Conservation (phyloP, 176 grass and related monocot genomes). For the Hsuehochloa calcarea region DNA sequence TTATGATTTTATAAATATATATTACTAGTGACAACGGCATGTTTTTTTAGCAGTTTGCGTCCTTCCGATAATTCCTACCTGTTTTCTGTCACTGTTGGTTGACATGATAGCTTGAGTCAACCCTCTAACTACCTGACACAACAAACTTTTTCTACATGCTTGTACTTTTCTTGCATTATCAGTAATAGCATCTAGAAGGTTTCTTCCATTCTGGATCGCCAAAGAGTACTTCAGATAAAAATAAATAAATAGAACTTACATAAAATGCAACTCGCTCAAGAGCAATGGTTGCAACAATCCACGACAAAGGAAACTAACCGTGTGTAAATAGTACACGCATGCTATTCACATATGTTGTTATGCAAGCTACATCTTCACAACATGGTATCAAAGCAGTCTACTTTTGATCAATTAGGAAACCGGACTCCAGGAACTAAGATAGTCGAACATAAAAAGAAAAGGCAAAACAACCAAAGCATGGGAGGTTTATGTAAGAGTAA, state of each 20-base stretch:
- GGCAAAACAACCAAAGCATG: constrained; percentile 13
- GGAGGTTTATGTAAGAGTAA: constrained; percentile 2
- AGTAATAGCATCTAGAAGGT: constrained; percentile 13
- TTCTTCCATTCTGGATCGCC: constrained; percentile 1
- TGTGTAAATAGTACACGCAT: too few species aligned
- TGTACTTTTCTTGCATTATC: constrained; percentile 5
- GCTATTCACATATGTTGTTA: neutral
- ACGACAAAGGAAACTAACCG: too few species aligned
- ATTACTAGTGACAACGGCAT: constrained; percentile 1
- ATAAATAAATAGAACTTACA: neutral
- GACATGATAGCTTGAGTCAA: constrained; percentile 49
- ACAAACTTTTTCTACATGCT: constrained; percentile 25
- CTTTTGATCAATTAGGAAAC: constrained; percentile 5
- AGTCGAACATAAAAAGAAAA: neutral
- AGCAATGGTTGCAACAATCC: too few species aligned
- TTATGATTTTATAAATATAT: constrained; percentile 5
- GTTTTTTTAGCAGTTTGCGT: constrained; percentile 13
- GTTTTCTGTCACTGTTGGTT: constrained; percentile 30
- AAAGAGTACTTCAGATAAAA: neutral
- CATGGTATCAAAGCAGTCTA: neutral
- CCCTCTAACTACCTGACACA: constrained; percentile 38
- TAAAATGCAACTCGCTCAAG: neutral
- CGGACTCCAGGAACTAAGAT: constrained; percentile 20
- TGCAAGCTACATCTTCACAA: neutral
- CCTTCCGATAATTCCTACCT: constrained; percentile 41